Conservation (phyloP, 768 basidiomycete species). For the Lactarius vividus region DNA sequence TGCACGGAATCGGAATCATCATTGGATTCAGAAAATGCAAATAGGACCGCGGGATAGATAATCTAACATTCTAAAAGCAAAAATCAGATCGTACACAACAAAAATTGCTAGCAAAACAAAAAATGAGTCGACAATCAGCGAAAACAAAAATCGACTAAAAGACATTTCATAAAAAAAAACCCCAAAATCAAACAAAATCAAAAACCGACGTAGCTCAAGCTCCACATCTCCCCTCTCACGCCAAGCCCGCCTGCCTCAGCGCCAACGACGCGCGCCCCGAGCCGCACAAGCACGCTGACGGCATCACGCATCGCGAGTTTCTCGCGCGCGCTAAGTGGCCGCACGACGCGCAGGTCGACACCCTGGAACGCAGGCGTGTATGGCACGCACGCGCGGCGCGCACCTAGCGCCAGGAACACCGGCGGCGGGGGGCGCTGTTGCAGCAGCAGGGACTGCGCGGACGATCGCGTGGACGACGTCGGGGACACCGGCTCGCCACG, state of each 20-base stretch:
- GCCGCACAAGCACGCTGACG: slow-evolving; percentile 20
- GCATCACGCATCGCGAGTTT: slow-evolving; percentile 27
- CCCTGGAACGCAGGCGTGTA: slow-evolving; percentile 29
- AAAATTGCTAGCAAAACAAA: not conserved
- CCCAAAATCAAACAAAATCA: not conserved
- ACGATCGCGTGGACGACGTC: not conserved
- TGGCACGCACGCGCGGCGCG: slow-evolving; percentile 27
- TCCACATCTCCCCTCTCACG: slow-evolving; percentile 28
- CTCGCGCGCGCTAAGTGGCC: slow-evolving; percentile 27
- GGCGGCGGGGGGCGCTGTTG: slow-evolving; percentile 14
- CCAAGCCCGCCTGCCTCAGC: slow-evolving; percentile 17
- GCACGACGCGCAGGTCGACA: slow-evolving; percentile 26
- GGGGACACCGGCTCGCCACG: not conserved
- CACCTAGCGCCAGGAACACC: slow-evolving; percentile 27
- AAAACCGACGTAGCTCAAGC: slow-evolving; percentile 29
- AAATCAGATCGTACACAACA: not conserved
- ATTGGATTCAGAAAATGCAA: not conserved
- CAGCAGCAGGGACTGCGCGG: not conserved
- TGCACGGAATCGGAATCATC: not conserved
- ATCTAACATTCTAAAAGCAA: not conserved
- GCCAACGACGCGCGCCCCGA: slow-evolving; percentile 20
- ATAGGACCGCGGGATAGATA: not conserved
- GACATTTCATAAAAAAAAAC: not conserved
- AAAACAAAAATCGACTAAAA: not conserved
- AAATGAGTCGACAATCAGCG: not conserved